Conservation (phyloP, 2,329 filamentous ascomycete species). For the Colletotrichum nymphaeae region DNA sequence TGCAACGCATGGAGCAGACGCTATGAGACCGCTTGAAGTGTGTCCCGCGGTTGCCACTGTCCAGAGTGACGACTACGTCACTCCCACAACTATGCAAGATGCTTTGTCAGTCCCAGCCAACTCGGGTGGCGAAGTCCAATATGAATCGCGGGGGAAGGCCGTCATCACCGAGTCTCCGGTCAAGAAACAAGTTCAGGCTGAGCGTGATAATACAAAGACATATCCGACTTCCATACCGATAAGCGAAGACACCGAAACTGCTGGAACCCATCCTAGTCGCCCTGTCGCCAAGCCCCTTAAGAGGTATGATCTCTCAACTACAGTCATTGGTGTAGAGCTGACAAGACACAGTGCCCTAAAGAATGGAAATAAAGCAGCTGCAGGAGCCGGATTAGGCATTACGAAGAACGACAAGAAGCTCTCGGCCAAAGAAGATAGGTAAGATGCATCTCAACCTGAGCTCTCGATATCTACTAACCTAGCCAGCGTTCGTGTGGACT, state of each 20-base stretch:
- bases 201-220: not conserved
- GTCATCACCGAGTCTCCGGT: not conserved
- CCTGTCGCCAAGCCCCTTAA: constrained; percentile 1
- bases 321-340: not conserved
- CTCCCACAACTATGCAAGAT: constrained; percentile 2
- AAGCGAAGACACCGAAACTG: not conserved
- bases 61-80: constrained; percentile 49
- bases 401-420: too few relatives aligned
- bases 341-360: constrained; percentile 14
- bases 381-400: not conserved
- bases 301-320: not conserved
- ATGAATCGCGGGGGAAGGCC: not conserved
- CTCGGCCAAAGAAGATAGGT: not conserved
- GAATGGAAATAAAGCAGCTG: not conserved
- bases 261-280: not conserved
- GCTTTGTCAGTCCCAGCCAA: not conserved
- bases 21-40: not conserved
- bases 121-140: not conserved
- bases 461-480: not conserved
- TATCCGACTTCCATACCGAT: not conserved
- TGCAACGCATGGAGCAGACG: not conserved
- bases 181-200: not conserved
- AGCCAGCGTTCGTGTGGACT: not conserved
- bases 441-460: not conserved
- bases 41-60: constrained; percentile 45